Base-by-base conservation (phyloP, 2,329 filamentous ascomycete genomes). In the Hymenoscyphus scutula region DNA sequence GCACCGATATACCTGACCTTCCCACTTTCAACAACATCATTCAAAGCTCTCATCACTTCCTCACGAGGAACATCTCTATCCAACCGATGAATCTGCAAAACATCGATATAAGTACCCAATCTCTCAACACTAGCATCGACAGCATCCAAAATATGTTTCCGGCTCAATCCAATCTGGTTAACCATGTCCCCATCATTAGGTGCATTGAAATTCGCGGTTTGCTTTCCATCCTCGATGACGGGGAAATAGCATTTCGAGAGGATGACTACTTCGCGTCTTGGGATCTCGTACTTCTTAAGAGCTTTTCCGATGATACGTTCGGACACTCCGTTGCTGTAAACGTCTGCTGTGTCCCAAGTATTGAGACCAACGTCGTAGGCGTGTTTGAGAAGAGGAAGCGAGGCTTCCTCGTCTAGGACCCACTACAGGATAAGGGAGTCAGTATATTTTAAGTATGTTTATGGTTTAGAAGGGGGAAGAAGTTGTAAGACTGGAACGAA, bases 131-230 rank as follows among this genome's bases (percentile, higher is more conserved):
- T 85, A 54, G 76, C 79, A 58, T 89, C 81, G 1, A 89, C 87
- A 0, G 86, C 84, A 65, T 85, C 82, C 67, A 89, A 83, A 67
- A 89, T 86, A 65, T 86, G 83, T 70, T 85, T 87, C 53, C 87
- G 77, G 32, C 80, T 83, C 19, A 89, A 74, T 0, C 87, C 86
- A 25, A 77, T 74, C 45, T 77, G 74, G 65, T 81, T 83, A 27
- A 81, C 79, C 68, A 75, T 70, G 0, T 32, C 74, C 6, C 76
- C 77, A 62, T 80, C 77, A 59, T 80, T 80, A 10, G 65, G 69
- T 0, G 71, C 68, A 38, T 78, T 77, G 1, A 70, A 61, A 5
- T 75, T 74, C 13, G 76, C 71, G 7, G 71, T 71, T 13, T 48
- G 19, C 11, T 23, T 13, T 17, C 55, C 57, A 15, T 48, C 73